phyloP scores from a whole-genome alignment of 257 asterid species.

The Solanum appendiculatum region DNA sequence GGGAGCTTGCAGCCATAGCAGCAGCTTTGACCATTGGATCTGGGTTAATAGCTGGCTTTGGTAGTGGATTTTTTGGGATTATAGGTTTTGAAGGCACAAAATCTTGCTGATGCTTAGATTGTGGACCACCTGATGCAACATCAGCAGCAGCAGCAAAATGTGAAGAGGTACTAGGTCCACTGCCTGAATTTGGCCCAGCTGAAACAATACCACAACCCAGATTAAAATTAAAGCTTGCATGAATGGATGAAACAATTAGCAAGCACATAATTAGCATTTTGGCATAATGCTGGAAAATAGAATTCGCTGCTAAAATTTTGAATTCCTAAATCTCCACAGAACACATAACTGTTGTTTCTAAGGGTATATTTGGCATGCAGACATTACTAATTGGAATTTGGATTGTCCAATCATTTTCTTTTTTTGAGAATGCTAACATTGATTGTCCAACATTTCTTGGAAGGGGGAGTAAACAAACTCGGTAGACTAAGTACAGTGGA shows the following conservation, averaged over 20 bases:
- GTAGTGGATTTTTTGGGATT: constrained; percentile 18
- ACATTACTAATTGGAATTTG: background rate
- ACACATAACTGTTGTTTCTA: background rate
- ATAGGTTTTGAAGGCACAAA: constrained; percentile 18
- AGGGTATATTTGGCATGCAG: background rate
- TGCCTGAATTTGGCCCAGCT: constrained; percentile 14
- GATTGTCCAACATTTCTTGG: background rate
- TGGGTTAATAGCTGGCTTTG: constrained; percentile 22
- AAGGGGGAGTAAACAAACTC: background rate
- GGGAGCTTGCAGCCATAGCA: constrained; percentile 85
- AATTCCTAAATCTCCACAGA: background rate
- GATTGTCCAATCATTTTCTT: background rate
- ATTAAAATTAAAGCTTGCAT: background rate
- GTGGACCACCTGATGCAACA: constrained; percentile 11
- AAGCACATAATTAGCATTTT: background rate
- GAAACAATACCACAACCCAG: background rate
- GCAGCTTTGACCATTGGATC: constrained; percentile 74
- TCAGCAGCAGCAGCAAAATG: constrained; percentile 15
- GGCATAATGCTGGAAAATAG: background rate
- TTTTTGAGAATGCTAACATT: background rate
- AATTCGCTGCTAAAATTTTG: background rate
- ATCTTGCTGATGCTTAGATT: constrained; percentile 16
- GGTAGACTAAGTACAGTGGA: background rate
- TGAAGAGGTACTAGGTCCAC: constrained; percentile 5
- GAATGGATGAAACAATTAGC: background rate